Evolutionary conservation across 805 yeast species (phyloP).

Genomic region (Citeromyces nyonsensis): DNA sequence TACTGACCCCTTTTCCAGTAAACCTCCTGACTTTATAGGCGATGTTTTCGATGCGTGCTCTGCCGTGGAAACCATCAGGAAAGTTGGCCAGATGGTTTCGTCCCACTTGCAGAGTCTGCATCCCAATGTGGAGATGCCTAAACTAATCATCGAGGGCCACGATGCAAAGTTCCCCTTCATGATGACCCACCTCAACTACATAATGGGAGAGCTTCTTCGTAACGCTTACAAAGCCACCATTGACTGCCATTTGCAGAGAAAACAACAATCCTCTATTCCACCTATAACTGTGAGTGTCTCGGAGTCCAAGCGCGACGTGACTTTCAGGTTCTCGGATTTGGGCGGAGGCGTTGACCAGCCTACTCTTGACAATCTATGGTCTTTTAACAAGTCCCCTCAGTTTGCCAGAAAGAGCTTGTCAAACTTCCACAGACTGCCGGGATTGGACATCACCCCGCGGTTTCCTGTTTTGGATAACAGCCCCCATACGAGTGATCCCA

Average conservation of each 20-base stretch:
- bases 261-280: slow-evolving; percentile 24
- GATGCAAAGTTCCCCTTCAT: slow-evolving; percentile 67
- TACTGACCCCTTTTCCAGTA: slow-evolving; percentile 21
- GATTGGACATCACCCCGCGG: slow-evolving; percentile 24
- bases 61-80: slow-evolving; percentile 48
- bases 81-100: slow-evolving; percentile 36
- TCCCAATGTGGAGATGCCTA: slow-evolving; percentile 53
- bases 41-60: slow-evolving; percentile 74
- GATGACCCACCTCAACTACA: slow-evolving; percentile 73
- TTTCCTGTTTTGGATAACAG: slow-evolving; percentile 8
- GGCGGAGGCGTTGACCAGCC: slow-evolving; percentile 76
- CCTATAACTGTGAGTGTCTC: slow-evolving; percentile 70
- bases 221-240: slow-evolving; percentile 79
- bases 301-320: slow-evolving; percentile 47
- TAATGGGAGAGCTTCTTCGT: slow-evolving; percentile 77
- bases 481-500: slow-evolving; percentile 14
- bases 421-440: slow-evolving; percentile 60
- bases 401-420: slow-evolving; percentile 41
- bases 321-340: slow-evolving; percentile 71
- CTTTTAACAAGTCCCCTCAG: slow-evolving; percentile 63
- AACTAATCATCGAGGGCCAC: slow-evolving; percentile 63
- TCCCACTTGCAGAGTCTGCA: slow-evolving; percentile 34
- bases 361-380: slow-evolving; percentile 59
- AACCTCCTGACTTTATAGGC: slow-evolving; percentile 46
- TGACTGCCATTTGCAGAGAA: slow-evolving; percentile 18